Conservation (phyloP, 495 filamentous ascomycete genomes). For the Penicillium diatomitis region DNA sequence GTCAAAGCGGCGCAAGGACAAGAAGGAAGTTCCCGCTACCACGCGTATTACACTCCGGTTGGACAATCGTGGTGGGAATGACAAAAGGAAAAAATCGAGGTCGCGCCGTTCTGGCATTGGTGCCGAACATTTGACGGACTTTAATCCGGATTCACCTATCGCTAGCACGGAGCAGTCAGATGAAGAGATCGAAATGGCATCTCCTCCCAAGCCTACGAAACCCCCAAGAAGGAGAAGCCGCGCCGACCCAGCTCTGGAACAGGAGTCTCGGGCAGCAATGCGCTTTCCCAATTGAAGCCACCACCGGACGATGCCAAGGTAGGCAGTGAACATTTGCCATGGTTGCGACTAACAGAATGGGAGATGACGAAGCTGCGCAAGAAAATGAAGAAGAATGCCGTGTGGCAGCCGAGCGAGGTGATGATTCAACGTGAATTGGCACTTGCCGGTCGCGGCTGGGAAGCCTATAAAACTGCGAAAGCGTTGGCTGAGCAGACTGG, state of each 20-base stretch:
- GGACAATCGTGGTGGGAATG: slow-evolving; percentile 31
- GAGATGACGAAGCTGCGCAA: slow-evolving; percentile 89
- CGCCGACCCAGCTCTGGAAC: slow-evolving; percentile 38
- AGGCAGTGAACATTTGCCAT: slow-evolving; percentile 74
- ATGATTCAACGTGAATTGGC: slow-evolving; percentile 91
- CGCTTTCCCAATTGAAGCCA: slow-evolving; percentile 63
- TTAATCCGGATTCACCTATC: slow-evolving; percentile 36
- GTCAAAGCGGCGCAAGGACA: slow-evolving; percentile 39
- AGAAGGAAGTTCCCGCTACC: slow-evolving; percentile 31
- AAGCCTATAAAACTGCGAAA: slow-evolving; percentile 63
- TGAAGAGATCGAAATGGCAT: slow-evolving; percentile 19
- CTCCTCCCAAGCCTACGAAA: slow-evolving; percentile 7
- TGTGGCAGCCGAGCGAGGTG: slow-evolving; percentile 90
- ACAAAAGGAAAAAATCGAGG: slow-evolving; percentile 22
- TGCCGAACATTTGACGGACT: slow-evolving; percentile 23
- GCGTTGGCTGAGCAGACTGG: slow-evolving; percentile 59
- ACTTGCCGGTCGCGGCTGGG: slow-evolving; percentile 64
- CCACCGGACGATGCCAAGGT: slow-evolving; percentile 66
- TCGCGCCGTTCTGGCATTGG: slow-evolving; percentile 31
- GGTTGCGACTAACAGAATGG: slow-evolving; percentile 82
- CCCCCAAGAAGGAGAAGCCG: slow-evolving; percentile 34
- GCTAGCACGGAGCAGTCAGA: slow-evolving; percentile 41
- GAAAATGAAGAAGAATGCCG: slow-evolving; percentile 97
- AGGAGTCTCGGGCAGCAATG: slow-evolving; percentile 71
- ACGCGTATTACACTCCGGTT: slow-evolving; percentile 57